Evolutionary conservation across 139 green algal genomes (phyloP).

Genomic region (Ettlia oleoabundans): DNA sequence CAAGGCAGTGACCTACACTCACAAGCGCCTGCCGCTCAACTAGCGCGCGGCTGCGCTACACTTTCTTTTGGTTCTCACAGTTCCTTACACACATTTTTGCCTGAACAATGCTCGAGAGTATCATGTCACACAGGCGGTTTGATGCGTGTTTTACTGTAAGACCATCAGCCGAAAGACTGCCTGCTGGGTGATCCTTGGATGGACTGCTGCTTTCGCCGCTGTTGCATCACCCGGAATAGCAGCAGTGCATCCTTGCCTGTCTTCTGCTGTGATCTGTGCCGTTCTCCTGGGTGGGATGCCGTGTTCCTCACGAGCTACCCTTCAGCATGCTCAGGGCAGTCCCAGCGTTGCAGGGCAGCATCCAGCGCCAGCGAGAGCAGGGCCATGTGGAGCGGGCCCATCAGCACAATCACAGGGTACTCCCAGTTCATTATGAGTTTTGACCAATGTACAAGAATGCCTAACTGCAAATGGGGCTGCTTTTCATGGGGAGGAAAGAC

Average conservation of each 20-base stretch:
- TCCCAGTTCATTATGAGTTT: slow-evolving; percentile 13
- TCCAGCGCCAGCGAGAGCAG: not conserved
- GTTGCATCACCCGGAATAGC: no score
- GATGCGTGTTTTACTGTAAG: not conserved
- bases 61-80: not conserved
- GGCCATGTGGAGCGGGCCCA: not conserved
- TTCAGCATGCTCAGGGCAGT: not conserved
- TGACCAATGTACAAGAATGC: no score
- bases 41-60: not conserved
- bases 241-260: no score
- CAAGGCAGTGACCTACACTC: slow-evolving; percentile 87
- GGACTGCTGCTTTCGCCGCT: no score
- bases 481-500: no score
- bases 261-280: not conserved
- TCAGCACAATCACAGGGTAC: not conserved
- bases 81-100: not conserved
- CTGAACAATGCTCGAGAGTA: no score
- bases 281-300: no score
- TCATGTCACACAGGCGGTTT: no score
- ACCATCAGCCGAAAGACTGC: not conserved
- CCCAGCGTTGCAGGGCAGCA: not conserved
- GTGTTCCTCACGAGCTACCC: no score
- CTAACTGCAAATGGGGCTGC: no score
- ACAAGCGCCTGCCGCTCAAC: slow-evolving; percentile 66
- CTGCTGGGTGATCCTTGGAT: no score